Evolutionary conservation across 2,329 filamentous ascomycete species (phyloP).

Genomic region (Paraphoma chrysanthemicola): DNA sequence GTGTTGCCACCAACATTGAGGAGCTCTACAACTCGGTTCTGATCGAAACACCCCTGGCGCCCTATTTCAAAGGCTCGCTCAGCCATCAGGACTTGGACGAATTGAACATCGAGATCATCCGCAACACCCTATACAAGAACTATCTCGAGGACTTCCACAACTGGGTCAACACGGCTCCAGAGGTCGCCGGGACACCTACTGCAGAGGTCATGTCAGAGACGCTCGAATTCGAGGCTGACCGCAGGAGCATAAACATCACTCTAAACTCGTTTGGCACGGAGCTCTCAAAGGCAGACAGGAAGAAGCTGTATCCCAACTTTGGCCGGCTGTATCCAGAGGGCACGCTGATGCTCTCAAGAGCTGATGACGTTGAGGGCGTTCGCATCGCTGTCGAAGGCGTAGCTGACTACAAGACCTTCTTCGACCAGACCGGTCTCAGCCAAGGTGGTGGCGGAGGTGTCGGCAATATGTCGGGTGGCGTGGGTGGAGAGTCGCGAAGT

Average conservation of each 20-base stretch:
- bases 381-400: conserved; percentile 92
- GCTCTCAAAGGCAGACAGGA: conserved; percentile 88
- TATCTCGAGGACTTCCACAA: conserved; percentile 97
- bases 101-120: conserved; percentile 98
- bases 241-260: conserved; percentile 97
- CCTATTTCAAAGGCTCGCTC: conserved; percentile 96
- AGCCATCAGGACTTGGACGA: conserved; percentile 98
- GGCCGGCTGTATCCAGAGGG: conserved; percentile 93
- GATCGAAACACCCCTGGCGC: conserved; percentile 93
- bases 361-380: conserved; percentile 94
- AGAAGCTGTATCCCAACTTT: conserved; percentile 94
- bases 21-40: conserved; percentile 98
- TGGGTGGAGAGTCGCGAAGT: conserved; percentile 83
- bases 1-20: conserved; percentile 97
- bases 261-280: conserved; percentile 98
- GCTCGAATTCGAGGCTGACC: conserved; percentile 94
- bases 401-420: conserved; percentile 92
- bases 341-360: conserved; percentile 90
- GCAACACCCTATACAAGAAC: conserved; percentile 99
- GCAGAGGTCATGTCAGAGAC: conserved; percentile 95
- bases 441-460: conserved; percentile 75
- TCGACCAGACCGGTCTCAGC: conserved; percentile 85
- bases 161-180: conserved; percentile 89
- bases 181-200: conserved; percentile 87
- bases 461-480: conserved; percentile 84